Evolutionary conservation across 768 basidiomycete species (phyloP), one percentile per base, ranked within the genome.

Genomic region (Suillus discolor): DNA sequence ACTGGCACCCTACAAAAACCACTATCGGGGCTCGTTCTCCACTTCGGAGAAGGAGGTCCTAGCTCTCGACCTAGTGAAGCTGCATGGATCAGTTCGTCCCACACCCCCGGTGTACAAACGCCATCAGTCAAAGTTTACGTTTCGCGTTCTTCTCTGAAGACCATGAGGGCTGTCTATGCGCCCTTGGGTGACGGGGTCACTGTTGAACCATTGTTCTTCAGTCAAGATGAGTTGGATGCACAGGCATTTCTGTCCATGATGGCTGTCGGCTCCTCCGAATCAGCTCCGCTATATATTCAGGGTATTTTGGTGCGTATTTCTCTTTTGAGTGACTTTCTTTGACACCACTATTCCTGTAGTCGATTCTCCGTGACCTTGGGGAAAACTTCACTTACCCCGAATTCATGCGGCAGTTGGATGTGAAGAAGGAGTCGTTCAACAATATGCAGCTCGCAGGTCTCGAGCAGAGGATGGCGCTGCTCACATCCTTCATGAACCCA

Each of bases 221-320:
- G 80, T 4, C 84, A 87, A 66, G 76, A 81, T 6, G 91, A 92
- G 64, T 80, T 91, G 0, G 90, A 91, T 71, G 87, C 88, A 0
- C 77, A 86, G 20, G 88, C 90, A 1, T 87, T 92, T 65, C 69
- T 91, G 39, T 89, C 89, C 0, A 88, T 92, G 86, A 92, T 92
- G 91, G 86, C 89, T 0, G 79, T 91, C 0, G 85, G 83, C 0
- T 84, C 85, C 0, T 85, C 87, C 0, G 87, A 89, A 1, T 78
- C 81, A 0, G 84, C 88, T 0, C 91, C 90, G 0, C 72, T 92
- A 1, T 92, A 92, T 72, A 85, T 92, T 71, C 90, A 92, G 62
- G 83, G 85, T 0, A 75, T 92, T 31, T 69, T 92, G 68, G 90
- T 91, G 69, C 70, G 85, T 71, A 20, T 55, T 36, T 39, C 23